Conservation (phyloP, 2,329 filamentous ascomycete species). For the Xylariaceae sp. region DNA sequence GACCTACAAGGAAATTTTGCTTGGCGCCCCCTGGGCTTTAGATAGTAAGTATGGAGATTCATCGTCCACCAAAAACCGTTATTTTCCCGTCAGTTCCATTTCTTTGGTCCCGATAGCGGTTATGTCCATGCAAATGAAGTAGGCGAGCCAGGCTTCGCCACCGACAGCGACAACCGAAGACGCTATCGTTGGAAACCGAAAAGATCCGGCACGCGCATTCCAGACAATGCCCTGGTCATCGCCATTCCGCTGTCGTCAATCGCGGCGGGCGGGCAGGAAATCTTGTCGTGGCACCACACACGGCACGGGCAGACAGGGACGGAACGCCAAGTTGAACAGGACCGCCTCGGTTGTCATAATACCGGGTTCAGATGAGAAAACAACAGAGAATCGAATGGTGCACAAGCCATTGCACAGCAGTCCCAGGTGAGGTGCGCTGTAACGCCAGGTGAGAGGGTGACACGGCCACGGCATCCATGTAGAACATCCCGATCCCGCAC, state of each 20-base stretch:
- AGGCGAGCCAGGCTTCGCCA: too few relatives aligned
- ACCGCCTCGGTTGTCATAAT: background rate
- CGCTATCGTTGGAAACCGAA: background rate
- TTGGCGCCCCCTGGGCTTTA: too few relatives aligned
- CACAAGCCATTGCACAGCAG: conserved; percentile 13
- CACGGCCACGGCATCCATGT: background rate
- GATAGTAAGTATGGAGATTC: too few relatives aligned
- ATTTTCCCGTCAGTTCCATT: too few relatives aligned
- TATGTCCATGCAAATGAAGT: too few relatives aligned
- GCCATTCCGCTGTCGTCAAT: background rate
- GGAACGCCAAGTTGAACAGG: background rate
- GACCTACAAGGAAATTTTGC: too few relatives aligned
- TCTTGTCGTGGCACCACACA: conserved; percentile 5
- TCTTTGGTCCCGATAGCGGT: too few relatives aligned
- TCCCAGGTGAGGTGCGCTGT: conserved; percentile 7
- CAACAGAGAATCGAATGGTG: background rate
- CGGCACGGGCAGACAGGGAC: background rate
- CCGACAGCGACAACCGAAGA: background rate
- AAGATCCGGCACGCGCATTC: too few relatives aligned
- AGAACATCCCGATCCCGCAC: background rate
- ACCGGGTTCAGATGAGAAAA: background rate
- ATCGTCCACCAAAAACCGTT: too few relatives aligned
- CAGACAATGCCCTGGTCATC: too few relatives aligned
- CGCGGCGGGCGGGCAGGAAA: background rate
- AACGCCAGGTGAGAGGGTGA: conserved; percentile 1